Evolutionary conservation across 495 filamentous ascomycete genomes (phyloP).

Genomic region (Lasiosphaeria miniovina): DNA sequence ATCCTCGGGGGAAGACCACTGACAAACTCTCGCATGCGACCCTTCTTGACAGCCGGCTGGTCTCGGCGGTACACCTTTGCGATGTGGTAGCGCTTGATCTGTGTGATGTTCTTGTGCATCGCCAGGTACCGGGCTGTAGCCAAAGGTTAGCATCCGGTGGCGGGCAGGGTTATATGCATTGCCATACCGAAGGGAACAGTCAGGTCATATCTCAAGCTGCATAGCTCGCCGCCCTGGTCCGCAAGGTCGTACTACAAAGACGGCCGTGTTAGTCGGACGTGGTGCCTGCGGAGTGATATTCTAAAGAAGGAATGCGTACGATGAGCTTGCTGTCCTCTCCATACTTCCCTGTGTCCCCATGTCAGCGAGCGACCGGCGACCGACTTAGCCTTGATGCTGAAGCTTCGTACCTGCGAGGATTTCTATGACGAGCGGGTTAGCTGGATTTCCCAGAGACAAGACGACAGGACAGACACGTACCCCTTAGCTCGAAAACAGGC

Average conservation of each 20-base stretch:
- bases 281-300: not conserved
- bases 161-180: not conserved
- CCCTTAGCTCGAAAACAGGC: slow-evolving; percentile 43
- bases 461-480: not conserved
- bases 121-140: slow-evolving; percentile 67
- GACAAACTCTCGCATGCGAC: slow-evolving; percentile 84
- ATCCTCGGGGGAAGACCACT: no score
- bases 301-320: not conserved
- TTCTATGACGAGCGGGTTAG: slow-evolving; percentile 32
- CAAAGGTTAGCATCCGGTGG: slow-evolving; percentile 24
- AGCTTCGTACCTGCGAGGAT: slow-evolving; percentile 62
- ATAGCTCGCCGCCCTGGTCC: slow-evolving; percentile 86
- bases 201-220: slow-evolving; percentile 79
- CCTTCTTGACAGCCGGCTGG: slow-evolving; percentile 45
- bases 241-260: slow-evolving; percentile 64
- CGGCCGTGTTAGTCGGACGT: not conserved
- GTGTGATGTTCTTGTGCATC: slow-evolving; percentile 69
- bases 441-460: not conserved
- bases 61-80: slow-evolving; percentile 69
- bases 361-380: slow-evolving; percentile 4
- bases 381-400: slow-evolving; percentile 52
- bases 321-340: slow-evolving; percentile 73
- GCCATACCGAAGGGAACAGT: slow-evolving; percentile 72
- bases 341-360: slow-evolving; percentile 52
- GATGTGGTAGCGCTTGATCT: slow-evolving; percentile 87